These are phyloP conservation scores for Pelargonium nanum DNA, from an alignment of 345 rosid genomes.

Conservation along the genomic window DNA sequence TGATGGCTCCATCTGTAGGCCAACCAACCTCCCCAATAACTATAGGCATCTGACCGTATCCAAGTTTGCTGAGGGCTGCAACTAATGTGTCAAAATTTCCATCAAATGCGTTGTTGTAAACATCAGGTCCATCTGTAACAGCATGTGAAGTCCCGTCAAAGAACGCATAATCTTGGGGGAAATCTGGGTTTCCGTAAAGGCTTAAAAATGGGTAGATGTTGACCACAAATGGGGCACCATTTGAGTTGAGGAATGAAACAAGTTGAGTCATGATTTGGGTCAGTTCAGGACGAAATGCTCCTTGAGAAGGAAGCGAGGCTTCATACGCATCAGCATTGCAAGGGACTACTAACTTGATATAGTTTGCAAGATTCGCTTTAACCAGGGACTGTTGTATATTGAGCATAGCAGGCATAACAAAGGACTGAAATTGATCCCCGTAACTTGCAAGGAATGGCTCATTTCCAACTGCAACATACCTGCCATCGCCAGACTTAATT, in stretches of 20 bases:
- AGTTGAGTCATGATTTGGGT: constrained; percentile 73
- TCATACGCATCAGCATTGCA: constrained; percentile 96
- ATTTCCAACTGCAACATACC: constrained; percentile 91
- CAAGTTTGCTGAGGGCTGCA: constrained; percentile 72
- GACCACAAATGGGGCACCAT: constrained; percentile 80
- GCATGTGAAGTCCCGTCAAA: constrained; percentile 78
- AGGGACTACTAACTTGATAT: constrained; percentile 80
- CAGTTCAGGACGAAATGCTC: constrained; percentile 78
- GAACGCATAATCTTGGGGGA: constrained; percentile 92
- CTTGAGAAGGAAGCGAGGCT: constrained; percentile 75
- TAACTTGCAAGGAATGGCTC: constrained; percentile 87
- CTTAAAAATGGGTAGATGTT: constrained; percentile 97
- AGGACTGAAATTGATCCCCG: constrained; percentile 52
- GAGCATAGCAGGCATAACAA: constrained; percentile 69
- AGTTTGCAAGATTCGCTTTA: constrained; percentile 69
- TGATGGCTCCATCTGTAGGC: constrained; percentile 81
- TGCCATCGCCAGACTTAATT: constrained; percentile 14
- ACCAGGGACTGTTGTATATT: constrained; percentile 78
- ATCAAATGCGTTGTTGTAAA: constrained; percentile 83
- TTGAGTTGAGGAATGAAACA: constrained; percentile 73
- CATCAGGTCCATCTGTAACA: constrained; percentile 63
- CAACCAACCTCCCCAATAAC: constrained; percentile 94
- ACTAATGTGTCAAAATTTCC: constrained; percentile 89
- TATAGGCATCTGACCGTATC: constrained; percentile 82
- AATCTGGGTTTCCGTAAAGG: constrained; percentile 76